A percentile compares a stretch with the other conserved stretches of the same genome.
These are phyloP conservation scores for Vitis labrusca DNA, from an alignment of 164 flowering plant genomes.

Conservation along the genomic window DNA sequence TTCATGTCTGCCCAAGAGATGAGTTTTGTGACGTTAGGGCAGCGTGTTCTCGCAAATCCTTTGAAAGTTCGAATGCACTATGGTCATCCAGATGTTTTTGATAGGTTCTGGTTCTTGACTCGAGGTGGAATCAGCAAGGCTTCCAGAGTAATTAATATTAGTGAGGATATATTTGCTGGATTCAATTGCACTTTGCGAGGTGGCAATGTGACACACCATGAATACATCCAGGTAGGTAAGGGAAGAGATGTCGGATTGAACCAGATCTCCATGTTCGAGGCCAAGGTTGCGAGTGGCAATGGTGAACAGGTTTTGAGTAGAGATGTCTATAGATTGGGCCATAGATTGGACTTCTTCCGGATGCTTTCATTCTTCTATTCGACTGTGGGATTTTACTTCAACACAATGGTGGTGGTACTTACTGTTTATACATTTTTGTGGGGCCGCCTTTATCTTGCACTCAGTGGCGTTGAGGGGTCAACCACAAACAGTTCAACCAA, in stretches of 20 bases:
- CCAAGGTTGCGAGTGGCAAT: slow-evolving; percentile 95
- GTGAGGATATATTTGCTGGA: slow-evolving; percentile 97
- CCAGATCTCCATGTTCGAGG: slow-evolving; percentile 96
- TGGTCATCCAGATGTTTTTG: slow-evolving; percentile 98
- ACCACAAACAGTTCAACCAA: slow-evolving; percentile 32
- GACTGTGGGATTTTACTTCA: slow-evolving; percentile 80
- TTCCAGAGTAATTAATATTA: slow-evolving; percentile 82
- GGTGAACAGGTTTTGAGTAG: slow-evolving; percentile 94
- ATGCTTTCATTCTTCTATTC: slow-evolving; percentile 90
- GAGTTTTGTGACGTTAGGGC: slow-evolving; percentile 91
- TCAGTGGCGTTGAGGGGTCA: slow-evolving; percentile 75
- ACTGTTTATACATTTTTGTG: slow-evolving; percentile 81
- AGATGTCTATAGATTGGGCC: slow-evolving; percentile 89
- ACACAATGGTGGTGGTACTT: slow-evolving; percentile 72
- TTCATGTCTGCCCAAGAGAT: slow-evolving; percentile 98
- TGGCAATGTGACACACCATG: slow-evolving; percentile 98
- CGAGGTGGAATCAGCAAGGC: slow-evolving; percentile 98
- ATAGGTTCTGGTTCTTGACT: slow-evolving; percentile 84
- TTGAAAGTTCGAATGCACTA: slow-evolving; percentile 93
- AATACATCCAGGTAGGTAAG: slow-evolving; percentile 95
- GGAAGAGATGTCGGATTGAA: slow-evolving; percentile 97
- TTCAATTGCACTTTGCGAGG: slow-evolving; percentile 92
- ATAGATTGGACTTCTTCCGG: slow-evolving; percentile 87
- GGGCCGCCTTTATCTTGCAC: slow-evolving; percentile 89
- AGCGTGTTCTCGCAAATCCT: slow-evolving; percentile 94